Conservation (phyloP, 78 protist genomes). For the Tieghemostelium lacteum region DNA sequence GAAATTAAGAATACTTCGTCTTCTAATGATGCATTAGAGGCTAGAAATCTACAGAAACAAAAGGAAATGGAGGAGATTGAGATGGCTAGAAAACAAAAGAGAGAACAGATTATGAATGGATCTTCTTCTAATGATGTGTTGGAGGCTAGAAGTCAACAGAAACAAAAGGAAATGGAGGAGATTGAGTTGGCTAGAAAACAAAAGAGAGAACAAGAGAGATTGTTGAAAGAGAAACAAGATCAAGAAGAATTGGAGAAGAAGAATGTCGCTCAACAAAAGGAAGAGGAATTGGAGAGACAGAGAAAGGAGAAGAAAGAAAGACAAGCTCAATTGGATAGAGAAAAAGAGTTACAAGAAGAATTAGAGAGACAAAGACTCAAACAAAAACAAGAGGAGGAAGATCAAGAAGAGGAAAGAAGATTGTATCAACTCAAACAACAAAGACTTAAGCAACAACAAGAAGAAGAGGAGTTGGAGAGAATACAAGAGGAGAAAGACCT, state of each 20-base stretch:
- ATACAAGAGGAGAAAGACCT: background rate
- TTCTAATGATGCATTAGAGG: background rate
- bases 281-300: conserved; percentile 31
- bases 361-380: background rate
- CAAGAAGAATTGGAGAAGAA: background rate
- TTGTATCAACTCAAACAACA: background rate
- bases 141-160: background rate
- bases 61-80: conserved; percentile 44
- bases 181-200: conserved; percentile 22
- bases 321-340: conserved; percentile 6
- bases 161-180: conserved; percentile 19
- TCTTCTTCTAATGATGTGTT: background rate
- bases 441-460: background rate
- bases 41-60: background rate
- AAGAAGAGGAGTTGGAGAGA: conserved; percentile 13
- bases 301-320: background rate
- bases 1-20: no score
- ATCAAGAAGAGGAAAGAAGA: background rate
- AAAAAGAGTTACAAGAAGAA: background rate
- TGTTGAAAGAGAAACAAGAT: background rate
- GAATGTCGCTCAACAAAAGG: background rate
- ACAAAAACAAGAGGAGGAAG: background rate
- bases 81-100: conserved; percentile 14
- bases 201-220: background rate
- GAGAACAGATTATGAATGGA: background rate